These are phyloP conservation scores for Phyllosticta paracitricarpa DNA, from an alignment of 2,329 filamentous ascomycete species.

Conservation along the genomic window DNA sequence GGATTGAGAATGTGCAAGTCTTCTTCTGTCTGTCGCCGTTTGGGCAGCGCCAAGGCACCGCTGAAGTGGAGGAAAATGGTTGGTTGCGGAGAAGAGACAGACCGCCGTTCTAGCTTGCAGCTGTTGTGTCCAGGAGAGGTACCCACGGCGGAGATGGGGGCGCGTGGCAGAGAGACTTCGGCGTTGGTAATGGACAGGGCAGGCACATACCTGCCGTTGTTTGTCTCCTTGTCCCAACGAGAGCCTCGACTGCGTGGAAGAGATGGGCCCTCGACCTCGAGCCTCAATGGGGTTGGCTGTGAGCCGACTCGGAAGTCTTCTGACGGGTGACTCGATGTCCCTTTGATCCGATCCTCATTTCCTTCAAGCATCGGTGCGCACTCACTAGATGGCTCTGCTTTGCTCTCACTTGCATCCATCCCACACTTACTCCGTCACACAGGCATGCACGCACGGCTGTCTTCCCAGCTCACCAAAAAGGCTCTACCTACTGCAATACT, in stretches of 20 bases:
- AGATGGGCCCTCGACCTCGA: neutral
- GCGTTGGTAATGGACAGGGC: neutral
- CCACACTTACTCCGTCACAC: too few species aligned
- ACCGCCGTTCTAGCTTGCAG: neutral
- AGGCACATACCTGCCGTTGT: neutral
- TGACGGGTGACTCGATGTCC: too few species aligned
- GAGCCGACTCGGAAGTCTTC: too few species aligned
- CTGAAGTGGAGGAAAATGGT: neutral
- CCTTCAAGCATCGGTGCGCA: too few species aligned
- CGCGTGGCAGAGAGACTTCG: neutral
- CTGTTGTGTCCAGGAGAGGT: neutral
- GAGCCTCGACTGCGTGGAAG: neutral
- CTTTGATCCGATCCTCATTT: too few species aligned
- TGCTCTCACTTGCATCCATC: too few species aligned
- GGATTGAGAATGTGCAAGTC: neutral
- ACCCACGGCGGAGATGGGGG: neutral
- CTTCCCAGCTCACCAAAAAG: too few species aligned
- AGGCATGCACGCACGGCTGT: too few species aligned
- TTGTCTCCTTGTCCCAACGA: neutral
- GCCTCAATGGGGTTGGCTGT: neutral
- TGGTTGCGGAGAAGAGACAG: neutral
- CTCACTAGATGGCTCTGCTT: too few species aligned
- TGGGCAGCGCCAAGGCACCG: neutral
- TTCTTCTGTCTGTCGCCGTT: neutral
- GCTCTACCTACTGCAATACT: too few species aligned